Conservation (phyloP, 768 basidiomycete species). For the Arthromyces matolae region DNA sequence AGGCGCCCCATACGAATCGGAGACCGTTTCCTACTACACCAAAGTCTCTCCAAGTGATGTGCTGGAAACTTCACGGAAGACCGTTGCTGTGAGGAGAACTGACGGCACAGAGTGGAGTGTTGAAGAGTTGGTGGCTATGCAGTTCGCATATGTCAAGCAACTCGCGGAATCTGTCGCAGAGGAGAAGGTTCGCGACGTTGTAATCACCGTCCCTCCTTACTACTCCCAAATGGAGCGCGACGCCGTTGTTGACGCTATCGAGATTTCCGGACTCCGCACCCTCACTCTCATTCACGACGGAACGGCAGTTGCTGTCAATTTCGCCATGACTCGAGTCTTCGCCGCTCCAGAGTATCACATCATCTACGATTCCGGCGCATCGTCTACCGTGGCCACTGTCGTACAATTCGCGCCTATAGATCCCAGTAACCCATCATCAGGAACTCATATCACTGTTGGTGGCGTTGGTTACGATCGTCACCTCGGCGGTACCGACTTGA, state of each 20-base stretch:
- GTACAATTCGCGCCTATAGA: constrained; percentile 60
- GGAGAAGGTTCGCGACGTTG: constrained; percentile 78
- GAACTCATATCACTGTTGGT: constrained; percentile 72
- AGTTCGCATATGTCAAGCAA: constrained; percentile 84
- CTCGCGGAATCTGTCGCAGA: constrained; percentile 75
- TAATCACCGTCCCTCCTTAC: constrained; percentile 88
- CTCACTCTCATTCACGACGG: constrained; percentile 91
- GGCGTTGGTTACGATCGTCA: constrained; percentile 79
- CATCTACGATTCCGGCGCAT: constrained; percentile 93
- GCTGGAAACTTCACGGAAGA: constrained; percentile 52
- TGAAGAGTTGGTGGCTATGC: constrained; percentile 93
- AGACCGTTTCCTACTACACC: constrained; percentile 53
- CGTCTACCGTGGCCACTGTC: constrained; percentile 72
- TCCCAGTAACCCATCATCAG: constrained; percentile 47
- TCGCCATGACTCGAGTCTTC: constrained; percentile 94
- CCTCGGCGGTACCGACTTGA: constrained; percentile 80
- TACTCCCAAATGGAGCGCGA: constrained; percentile 90
- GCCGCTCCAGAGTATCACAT: constrained; percentile 77
- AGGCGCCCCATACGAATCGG: constrained; percentile 61
- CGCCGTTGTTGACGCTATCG: constrained; percentile 87
- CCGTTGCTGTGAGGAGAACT: constrained; percentile 55
- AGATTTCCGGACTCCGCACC: constrained; percentile 82
- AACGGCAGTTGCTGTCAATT: constrained; percentile 93
- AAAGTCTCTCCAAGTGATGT: constrained; percentile 54
- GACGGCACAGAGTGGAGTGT: constrained; percentile 71